Conservation (phyloP, 2,329 filamentous ascomycete species). For the Cadophora sp. region DNA sequence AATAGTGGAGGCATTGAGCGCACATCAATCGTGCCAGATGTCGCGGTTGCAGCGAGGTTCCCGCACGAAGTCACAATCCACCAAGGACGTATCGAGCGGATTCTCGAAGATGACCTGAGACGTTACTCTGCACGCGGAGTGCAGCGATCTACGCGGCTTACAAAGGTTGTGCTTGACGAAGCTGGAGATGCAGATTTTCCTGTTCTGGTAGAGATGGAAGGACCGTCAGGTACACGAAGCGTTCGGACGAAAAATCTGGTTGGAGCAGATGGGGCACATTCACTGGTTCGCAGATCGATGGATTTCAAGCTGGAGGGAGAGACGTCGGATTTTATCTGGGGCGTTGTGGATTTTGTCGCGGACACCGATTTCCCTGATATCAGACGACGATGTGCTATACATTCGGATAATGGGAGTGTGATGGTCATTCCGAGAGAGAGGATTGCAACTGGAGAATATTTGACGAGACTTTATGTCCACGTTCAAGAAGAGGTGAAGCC, state of each 20-base stretch:
- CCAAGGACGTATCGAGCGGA: slow-evolving; percentile 53
- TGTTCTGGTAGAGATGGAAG: slow-evolving; percentile 35
- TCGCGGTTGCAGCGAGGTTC: slow-evolving; percentile 46
- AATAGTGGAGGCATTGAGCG: slow-evolving; percentile 51
- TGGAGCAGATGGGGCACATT: slow-evolving; percentile 64
- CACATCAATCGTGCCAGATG: slow-evolving; percentile 49
- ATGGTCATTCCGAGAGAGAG: slow-evolving; percentile 68
- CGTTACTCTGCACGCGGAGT: slow-evolving; percentile 52
- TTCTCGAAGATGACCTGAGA: slow-evolving; percentile 50
- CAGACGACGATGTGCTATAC: slow-evolving; percentile 60
- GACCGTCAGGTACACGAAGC: slow-evolving; percentile 54
- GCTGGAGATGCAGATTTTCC: slow-evolving; percentile 48
- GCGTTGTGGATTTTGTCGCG: slow-evolving; percentile 54
- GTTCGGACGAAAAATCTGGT: slow-evolving; percentile 68
- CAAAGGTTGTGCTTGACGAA: slow-evolving; percentile 49
- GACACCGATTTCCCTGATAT: slow-evolving; percentile 61
- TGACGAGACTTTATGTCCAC: slow-evolving; percentile 69
- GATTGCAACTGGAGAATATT: slow-evolving; percentile 38
- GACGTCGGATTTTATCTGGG: slow-evolving; percentile 62
- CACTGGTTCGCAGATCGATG: slow-evolving; percentile 54
- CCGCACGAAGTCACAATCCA: slow-evolving; percentile 53
- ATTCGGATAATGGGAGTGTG: slow-evolving; percentile 59
- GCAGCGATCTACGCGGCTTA: slow-evolving; percentile 59
- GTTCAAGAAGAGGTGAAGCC: slow-evolving; percentile 55
- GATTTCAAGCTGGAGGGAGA: slow-evolving; percentile 64